Conservation (phyloP, 1,139 yeast species). For the Candida tetrigidarum region DNA sequence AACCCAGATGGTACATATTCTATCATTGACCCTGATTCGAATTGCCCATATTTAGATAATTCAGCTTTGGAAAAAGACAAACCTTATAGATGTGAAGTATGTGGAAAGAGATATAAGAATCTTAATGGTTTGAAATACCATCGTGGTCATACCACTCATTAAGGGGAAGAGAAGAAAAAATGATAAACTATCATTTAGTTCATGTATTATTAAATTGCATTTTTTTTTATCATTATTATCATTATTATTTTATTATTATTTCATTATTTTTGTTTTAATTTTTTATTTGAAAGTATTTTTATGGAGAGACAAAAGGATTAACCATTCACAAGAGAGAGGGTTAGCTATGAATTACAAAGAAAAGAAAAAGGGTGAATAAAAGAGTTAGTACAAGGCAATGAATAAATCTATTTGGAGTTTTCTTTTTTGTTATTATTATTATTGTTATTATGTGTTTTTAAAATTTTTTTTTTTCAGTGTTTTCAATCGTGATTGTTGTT, state of each 20-base stretch:
- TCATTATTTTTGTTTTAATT: constrained; percentile 3
- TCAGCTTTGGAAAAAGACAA: constrained; percentile 95
- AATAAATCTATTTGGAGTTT: constrained; percentile 1
- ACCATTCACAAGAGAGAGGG: not conserved
- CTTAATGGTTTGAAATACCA: constrained; percentile 96
- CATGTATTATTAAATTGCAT: constrained; percentile 2
- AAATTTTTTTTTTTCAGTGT: constrained; percentile 4
- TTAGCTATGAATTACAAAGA: not conserved
- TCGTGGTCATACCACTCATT: constrained; percentile 97
- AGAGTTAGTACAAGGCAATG: not conserved
- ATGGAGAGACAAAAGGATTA: too few species aligned
- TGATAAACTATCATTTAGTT: constrained; percentile 5
- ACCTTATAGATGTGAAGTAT: constrained; percentile 97
- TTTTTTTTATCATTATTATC: too few species aligned
- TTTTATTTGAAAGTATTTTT: not conserved
- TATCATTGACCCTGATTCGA: constrained; percentile 91
- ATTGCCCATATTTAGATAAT: constrained; percentile 91
- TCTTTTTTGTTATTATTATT: too few species aligned
- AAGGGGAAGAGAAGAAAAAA: constrained; percentile 18
- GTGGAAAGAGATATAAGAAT: constrained; percentile 97
- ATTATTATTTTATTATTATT: constrained; percentile 5
- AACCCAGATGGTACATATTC: constrained; percentile 94
- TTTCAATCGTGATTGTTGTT: constrained; percentile 1
- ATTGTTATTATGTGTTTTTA: constrained; percentile 4
- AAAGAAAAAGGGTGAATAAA: not conserved